These are phyloP conservation scores for Graphilbum sp. DNA, from an alignment of 2,329 filamentous ascomycete genomes.

Conservation along the genomic window DNA sequence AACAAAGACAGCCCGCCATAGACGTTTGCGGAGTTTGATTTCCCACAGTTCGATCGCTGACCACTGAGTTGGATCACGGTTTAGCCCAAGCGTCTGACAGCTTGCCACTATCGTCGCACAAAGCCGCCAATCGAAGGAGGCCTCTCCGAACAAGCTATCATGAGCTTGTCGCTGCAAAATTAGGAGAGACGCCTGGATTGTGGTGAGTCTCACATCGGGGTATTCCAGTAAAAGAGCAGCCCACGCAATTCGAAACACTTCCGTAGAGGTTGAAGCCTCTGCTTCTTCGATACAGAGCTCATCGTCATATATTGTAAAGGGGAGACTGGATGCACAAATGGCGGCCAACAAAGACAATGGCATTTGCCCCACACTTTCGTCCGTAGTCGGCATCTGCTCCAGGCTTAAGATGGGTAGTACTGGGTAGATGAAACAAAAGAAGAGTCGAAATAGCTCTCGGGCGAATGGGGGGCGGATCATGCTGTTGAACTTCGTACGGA, in stretches of 20 bases:
- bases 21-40: slow-evolving; percentile 1
- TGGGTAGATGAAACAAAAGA: slow-evolving; percentile 1
- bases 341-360: slow-evolving; percentile 1
- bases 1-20: slow-evolving; percentile 4
- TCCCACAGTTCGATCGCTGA: slow-evolving; percentile 1
- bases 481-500: not conserved
- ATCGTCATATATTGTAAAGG: slow-evolving; percentile 3
- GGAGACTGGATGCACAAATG: slow-evolving; percentile 1
- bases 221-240: not conserved
- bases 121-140: not conserved
- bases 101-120: slow-evolving; percentile 1
- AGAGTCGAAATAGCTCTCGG: not conserved
- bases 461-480: not conserved
- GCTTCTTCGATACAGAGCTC: slow-evolving; percentile 1
- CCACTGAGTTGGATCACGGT: not conserved
- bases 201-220: not conserved
- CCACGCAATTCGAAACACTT: not conserved
- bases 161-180: slow-evolving; percentile 1
- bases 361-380: not conserved
- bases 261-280: not conserved
- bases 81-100: slow-evolving; percentile 2
- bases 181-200: slow-evolving; percentile 3
- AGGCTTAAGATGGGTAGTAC: slow-evolving; percentile 1
- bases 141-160: not conserved
- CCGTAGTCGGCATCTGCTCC: not conserved